Evolutionary conservation across 495 filamentous ascomycete genomes (phyloP), one percentile per base, ranked within the genome.

Genomic region (Penicillium macrosclerotiorum): DNA sequence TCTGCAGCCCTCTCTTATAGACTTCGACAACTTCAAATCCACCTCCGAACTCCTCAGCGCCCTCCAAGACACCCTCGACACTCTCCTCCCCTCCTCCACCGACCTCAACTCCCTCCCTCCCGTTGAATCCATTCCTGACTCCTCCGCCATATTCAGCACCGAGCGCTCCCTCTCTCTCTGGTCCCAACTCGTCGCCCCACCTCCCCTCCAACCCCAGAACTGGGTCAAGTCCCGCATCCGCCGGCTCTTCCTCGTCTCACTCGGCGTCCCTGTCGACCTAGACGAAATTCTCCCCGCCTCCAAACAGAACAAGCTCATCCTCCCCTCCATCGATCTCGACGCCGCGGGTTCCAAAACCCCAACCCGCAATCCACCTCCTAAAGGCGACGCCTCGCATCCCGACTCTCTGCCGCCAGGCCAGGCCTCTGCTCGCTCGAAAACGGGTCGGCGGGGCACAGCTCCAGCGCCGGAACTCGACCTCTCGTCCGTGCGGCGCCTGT

Each of bases 181-280:
- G 93, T 88, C 90, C 22, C 94, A 99, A 68, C 83, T 99, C 23
- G 86, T 94, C 13, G 91, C 92, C 2, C 92, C 93, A 16, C 93
- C 93, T 1, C 90, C 93, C 3, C 80, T 97, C 20, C 90, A 95
- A 62, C 94, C 93, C 1, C 92, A 94, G 1, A 92, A 99, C 67
- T 99, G 93, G 93, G 90, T 95, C 48, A 89, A 94, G 45, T 95
- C 89, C 37, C 90, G 92, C 39, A 97, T 96, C 59, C 88, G 93
- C 41, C 87, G 93, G 8, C 80, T 97, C 29, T 99, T 99, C 67
- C 81, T 99, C 25, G 93, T 99, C 29, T 95, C 89, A 8, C 79
- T 99, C 3, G 93, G 93, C 12, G 93, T 99, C 1, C 93, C 93
- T 4, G 85, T 99, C 36, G 93, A 99, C 54, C 77, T 99, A 2